phyloP scores from a whole-genome alignment of 768 basidiomycete species.

The Calocera viscosa region DNA sequence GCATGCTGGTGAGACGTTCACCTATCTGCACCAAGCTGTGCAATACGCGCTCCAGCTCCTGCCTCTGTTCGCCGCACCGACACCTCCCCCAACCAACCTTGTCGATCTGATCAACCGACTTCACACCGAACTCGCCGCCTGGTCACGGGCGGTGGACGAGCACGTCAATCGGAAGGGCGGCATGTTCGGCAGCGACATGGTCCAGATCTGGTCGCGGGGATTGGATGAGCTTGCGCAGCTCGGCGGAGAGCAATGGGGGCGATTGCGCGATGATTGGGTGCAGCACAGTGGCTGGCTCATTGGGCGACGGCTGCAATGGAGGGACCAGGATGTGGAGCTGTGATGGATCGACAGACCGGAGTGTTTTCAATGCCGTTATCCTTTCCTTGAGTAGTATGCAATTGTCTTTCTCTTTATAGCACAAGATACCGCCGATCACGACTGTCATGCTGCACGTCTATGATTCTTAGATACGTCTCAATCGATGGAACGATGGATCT shows the following conservation, averaged over 20 bases:
- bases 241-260: conserved; percentile 7
- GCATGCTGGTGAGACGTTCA: conserved; percentile 62
- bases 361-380: neutral
- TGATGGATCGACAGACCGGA: neutral
- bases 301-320: conserved; percentile 26
- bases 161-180: conserved; percentile 59
- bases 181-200: conserved; percentile 68
- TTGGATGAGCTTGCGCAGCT: conserved; percentile 48
- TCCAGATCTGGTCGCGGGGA: conserved; percentile 52
- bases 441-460: neutral
- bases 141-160: conserved; percentile 58
- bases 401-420: neutral
- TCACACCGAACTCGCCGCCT: conserved; percentile 61
- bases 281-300: conserved; percentile 68
- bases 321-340: neutral
- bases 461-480: neutral
- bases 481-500: neutral
- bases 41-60: conserved; percentile 48
- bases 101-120: conserved; percentile 46
- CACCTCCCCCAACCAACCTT: neutral
- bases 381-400: neutral
- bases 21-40: conserved; percentile 39
- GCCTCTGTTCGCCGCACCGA: conserved; percentile 31
- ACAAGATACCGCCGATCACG: neutral
- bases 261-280: conserved; percentile 53